These are phyloP conservation scores for Emmonsiellopsis sp. DNA, from an alignment of 2,329 filamentous ascomycete species.

Conservation along the genomic window DNA sequence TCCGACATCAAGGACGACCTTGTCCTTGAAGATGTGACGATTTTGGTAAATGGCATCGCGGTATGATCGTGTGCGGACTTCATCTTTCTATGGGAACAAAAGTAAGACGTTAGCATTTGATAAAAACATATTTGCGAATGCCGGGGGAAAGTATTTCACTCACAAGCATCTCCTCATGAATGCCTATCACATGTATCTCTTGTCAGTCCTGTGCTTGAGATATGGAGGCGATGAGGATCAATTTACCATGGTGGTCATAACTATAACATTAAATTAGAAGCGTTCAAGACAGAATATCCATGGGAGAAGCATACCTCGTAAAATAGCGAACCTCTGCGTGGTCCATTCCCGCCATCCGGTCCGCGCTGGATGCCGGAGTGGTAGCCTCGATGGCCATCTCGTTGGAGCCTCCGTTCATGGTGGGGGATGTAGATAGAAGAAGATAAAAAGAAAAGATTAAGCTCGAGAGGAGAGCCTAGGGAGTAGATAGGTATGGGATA, in stretches of 20 bases:
- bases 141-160: slow-evolving; percentile 31
- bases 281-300: background rate
- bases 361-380: slow-evolving; percentile 26
- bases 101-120: slow-evolving; percentile 10
- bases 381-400: slow-evolving; percentile 13
- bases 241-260: slow-evolving; percentile 94
- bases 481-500: no score
- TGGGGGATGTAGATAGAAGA: slow-evolving; percentile 3
- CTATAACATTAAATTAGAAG: slow-evolving; percentile 39
- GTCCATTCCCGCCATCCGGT: slow-evolving; percentile 54
- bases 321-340: slow-evolving; percentile 99
- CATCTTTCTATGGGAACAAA: slow-evolving; percentile 66
- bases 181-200: slow-evolving; percentile 50
- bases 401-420: slow-evolving; percentile 21
- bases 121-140: slow-evolving; percentile 9
- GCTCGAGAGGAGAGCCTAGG: no score
- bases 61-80: slow-evolving; percentile 92
- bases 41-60: slow-evolving; percentile 97
- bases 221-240: slow-evolving; percentile 11
- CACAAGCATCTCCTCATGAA: slow-evolving; percentile 97
- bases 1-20: slow-evolving; percentile 91
- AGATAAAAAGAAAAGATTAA: background rate
- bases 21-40: slow-evolving; percentile 84
- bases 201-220: slow-evolving; percentile 11
- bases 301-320: slow-evolving; percentile 60